phyloP scores from a whole-genome alignment of 148 eudicot species.

The Spergularia bocconei region DNA sequence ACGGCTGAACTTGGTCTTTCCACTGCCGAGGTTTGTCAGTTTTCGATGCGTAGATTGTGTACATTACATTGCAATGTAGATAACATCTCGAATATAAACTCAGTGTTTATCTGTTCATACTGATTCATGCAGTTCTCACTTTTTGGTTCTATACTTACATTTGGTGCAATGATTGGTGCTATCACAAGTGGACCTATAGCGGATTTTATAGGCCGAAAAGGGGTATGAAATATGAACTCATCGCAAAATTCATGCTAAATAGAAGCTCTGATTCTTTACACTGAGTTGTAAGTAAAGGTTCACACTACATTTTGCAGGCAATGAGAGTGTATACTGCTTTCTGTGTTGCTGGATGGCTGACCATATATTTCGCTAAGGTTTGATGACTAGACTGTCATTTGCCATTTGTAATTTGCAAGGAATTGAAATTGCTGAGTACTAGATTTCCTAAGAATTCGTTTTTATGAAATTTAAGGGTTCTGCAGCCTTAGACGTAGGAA shows the following conservation, averaged over 20 bases:
- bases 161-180: slow-evolving; percentile 97
- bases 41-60: not conserved
- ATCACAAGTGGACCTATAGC: slow-evolving; percentile 87
- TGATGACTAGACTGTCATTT: not conserved
- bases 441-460: not conserved
- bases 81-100: too few species aligned
- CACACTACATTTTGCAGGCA: slow-evolving; percentile 49
- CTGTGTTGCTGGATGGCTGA: slow-evolving; percentile 87
- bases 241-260: not conserved
- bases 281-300: not conserved
- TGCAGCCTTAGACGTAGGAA: slow-evolving; percentile 66
- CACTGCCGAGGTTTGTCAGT: slow-evolving; percentile 60
- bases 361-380: slow-evolving; percentile 86
- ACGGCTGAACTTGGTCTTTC: slow-evolving; percentile 67
- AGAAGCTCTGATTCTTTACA: too few species aligned
- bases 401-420: not conserved
- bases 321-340: slow-evolving; percentile 65
- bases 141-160: slow-evolving; percentile 81
- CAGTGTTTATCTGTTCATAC: not conserved
- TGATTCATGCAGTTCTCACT: slow-evolving; percentile 58
- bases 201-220: slow-evolving; percentile 81
- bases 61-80: not conserved
- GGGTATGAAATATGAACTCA: slow-evolving; percentile 43
- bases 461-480: slow-evolving; percentile 41
- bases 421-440: not conserved